Percentiles rank a stretch among this genome's conserved stretches.
phyloP scores from a whole-genome alignment of 805 yeast genomes.

The Sugiyamaella valdiviana region DNA sequence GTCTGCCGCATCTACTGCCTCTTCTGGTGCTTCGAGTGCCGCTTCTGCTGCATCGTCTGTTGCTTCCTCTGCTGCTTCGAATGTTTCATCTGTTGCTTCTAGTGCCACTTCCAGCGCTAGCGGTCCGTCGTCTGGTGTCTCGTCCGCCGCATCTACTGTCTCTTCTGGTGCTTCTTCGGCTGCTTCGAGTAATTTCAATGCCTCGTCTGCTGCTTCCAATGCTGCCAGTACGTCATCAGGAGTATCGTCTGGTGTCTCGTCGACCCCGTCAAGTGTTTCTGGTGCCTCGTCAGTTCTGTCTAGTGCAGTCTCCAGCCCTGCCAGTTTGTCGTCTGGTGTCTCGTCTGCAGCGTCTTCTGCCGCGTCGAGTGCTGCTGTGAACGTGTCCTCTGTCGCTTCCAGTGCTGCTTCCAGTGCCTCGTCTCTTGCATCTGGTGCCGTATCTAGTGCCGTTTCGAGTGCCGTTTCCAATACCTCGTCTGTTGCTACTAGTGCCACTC shows the following conservation, averaged over 20 bases:
- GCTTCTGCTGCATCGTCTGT: background rate
- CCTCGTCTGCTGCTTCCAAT: background rate
- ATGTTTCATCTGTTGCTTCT: no score
- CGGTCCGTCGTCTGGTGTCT: no score
- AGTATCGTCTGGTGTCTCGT: no score
- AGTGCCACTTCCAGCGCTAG: no score
- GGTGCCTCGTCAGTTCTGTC: no score
- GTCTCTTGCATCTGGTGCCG: background rate
- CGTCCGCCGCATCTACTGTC: no score
- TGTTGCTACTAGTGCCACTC: background rate
- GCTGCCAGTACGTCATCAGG: background rate
- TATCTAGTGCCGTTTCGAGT: background rate
- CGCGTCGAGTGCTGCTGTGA: no score
- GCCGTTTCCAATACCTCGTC: background rate
- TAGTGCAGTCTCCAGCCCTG: no score
- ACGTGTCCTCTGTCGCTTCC: background rate
- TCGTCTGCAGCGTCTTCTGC: no score
- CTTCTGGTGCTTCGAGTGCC: background rate
- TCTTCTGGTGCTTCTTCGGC: background rate
- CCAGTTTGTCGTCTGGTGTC: no score
- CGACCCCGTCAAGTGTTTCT: no score
- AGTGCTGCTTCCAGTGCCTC: background rate
- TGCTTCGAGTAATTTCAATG: background rate
- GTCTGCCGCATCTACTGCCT: background rate
- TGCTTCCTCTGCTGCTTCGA: slow-evolving; percentile 1